Percentiles rank a stretch among this genome's conserved stretches.
Evolutionary conservation across 202 grass and related monocot genomes (phyloP).

Genomic region (Musa balbisiana): DNA sequence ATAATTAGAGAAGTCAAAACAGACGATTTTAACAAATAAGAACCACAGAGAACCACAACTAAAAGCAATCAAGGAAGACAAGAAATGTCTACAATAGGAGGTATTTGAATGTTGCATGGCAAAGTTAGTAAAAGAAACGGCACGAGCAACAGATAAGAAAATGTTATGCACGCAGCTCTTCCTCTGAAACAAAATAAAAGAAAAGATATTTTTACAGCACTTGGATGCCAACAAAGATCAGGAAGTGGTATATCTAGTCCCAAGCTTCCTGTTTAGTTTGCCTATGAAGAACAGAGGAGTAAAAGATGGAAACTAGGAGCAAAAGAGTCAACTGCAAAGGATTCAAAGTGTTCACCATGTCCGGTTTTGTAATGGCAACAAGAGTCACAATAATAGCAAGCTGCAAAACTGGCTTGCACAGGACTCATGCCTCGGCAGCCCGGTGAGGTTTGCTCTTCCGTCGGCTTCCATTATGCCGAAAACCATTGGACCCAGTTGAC

Average conservation of each 20-base stretch:
- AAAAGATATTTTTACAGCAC: not conserved
- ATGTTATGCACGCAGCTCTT: not conserved
- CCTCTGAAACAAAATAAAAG: not conserved
- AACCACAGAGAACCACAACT: not conserved
- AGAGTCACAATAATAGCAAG: not conserved
- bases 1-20: not conserved
- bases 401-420: slow-evolving; percentile 28
- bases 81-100: not conserved
- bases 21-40: not conserved
- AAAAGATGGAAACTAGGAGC: not conserved
- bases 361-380: not conserved
- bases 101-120: not conserved
- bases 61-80: not conserved
- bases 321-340: not conserved
- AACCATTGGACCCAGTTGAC: slow-evolving; percentile 30
- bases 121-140: not conserved
- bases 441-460: slow-evolving; percentile 81
- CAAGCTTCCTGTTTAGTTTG: not conserved
- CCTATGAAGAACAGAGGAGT: not conserved
- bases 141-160: no score
- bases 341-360: not conserved
- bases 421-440: slow-evolving; percentile 79
- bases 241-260: not conserved
- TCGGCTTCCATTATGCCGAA: slow-evolving; percentile 69
- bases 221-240: not conserved